A percentile compares a stretch with the other conserved stretches of the same genome.
Conservation (phyloP, 176 grass and related monocot species). For the Tuctoria greenei region DNA sequence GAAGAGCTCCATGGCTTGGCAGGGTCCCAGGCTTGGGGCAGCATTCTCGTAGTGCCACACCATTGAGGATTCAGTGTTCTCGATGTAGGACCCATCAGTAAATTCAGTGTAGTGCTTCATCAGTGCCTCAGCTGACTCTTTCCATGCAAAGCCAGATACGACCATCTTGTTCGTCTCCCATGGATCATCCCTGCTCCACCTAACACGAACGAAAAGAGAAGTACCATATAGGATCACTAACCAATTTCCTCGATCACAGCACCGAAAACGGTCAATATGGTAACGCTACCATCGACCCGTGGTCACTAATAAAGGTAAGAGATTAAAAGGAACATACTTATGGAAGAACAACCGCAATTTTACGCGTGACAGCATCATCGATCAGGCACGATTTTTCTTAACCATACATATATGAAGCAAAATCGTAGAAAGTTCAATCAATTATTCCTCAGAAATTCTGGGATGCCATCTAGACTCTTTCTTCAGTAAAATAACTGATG, state of each 20-base stretch:
- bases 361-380: neutral
- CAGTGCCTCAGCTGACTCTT: conserved; percentile 10
- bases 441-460: neutral
- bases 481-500: neutral
- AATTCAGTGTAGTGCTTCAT: conserved; percentile 41
- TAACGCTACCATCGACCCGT: neutral
- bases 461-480: neutral
- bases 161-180: conserved; percentile 29
- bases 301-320: neutral
- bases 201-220: neutral
- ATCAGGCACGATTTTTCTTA: neutral
- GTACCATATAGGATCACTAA: neutral
- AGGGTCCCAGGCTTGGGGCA: conserved; percentile 20
- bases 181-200: conserved; percentile 44
- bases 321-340: neutral
- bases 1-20: conserved; percentile 40
- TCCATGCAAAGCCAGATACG: conserved; percentile 20
- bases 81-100: conserved; percentile 44
- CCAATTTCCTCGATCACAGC: too few species aligned
- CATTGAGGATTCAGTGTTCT: conserved; percentile 34
- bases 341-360: neutral
- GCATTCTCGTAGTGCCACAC: conserved; percentile 51
- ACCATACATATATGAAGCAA: neutral
- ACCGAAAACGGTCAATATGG: too few species aligned
- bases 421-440: neutral